phyloP scores from a whole-genome alignment of 148 eudicot genomes.

The Rheum nobile region DNA sequence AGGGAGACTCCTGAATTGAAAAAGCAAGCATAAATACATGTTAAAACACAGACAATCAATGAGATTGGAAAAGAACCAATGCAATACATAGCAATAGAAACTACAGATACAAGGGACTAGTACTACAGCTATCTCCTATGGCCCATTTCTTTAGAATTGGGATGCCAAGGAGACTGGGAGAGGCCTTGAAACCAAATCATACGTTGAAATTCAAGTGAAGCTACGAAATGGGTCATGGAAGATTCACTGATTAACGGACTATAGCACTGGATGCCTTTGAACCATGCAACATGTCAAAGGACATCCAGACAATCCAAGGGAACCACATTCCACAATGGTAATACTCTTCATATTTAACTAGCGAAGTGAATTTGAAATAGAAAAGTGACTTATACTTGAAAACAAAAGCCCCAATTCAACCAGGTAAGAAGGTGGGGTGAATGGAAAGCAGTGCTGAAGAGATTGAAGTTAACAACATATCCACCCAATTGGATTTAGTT shows the following conservation, averaged over 20 bases:
- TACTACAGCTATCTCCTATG: neutral
- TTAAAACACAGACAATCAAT: neutral
- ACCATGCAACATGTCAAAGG: neutral
- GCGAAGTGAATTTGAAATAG: neutral
- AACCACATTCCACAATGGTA: neutral
- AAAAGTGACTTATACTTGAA: neutral
- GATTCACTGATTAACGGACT: neutral
- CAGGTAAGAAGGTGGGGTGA: neutral
- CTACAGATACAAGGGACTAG: neutral
- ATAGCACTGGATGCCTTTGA: neutral
- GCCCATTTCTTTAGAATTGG: neutral
- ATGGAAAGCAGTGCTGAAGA: neutral
- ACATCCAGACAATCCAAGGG: neutral
- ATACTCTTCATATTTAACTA: neutral
- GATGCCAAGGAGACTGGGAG: neutral
- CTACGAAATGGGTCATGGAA: neutral
- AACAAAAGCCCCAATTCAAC: neutral
- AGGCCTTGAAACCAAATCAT: neutral
- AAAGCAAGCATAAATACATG: neutral
- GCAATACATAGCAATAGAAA: neutral
- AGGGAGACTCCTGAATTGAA: conserved; percentile 72
- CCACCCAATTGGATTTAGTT: neutral
- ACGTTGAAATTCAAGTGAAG: neutral
- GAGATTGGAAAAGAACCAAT: neutral
- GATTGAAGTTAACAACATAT: neutral